phyloP scores from a whole-genome alignment of 169 alveolate genomes.

The Babesia ovis region DNA sequence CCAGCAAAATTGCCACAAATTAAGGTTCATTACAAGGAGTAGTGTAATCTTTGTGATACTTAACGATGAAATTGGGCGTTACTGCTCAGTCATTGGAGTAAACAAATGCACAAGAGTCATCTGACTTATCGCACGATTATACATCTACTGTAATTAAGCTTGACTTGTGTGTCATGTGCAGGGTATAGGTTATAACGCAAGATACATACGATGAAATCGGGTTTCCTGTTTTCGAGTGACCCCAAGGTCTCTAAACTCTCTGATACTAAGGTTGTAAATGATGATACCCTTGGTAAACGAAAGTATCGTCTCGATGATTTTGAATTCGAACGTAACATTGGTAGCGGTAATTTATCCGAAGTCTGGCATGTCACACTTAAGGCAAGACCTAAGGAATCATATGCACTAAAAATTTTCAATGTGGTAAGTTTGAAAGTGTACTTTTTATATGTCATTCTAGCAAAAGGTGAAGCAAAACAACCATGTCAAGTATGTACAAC shows the following conservation, averaged over 20 bases:
- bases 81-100: too few species aligned
- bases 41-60: too few species aligned
- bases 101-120: too few species aligned
- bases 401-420: slow-evolving; percentile 80
- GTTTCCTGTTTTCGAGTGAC: slow-evolving; percentile 46
- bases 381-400: slow-evolving; percentile 68
- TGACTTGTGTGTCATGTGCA: too few species aligned
- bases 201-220: slow-evolving; percentile 55
- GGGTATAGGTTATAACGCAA: too few species aligned
- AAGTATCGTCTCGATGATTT: slow-evolving; percentile 75
- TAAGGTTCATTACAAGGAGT: slow-evolving; percentile 55
- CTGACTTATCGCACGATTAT: too few species aligned
- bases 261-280: slow-evolving; percentile 7
- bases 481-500: slow-evolving; percentile 68
- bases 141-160: too few species aligned
- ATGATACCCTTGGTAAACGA: slow-evolving; percentile 35
- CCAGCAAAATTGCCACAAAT: slow-evolving; percentile 16
- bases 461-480: slow-evolving; percentile 65
- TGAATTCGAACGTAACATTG: slow-evolving; percentile 76
- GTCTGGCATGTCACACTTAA: slow-evolving; percentile 80
- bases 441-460: slow-evolving; percentile 25
- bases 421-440: slow-evolving; percentile 26
- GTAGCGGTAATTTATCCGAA: slow-evolving; percentile 80
- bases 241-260: slow-evolving; percentile 47
- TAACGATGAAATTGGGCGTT: too few species aligned